phyloP scores from a whole-genome alignment of 257 asterid genomes.

The Solanum corneliomulleri region DNA sequence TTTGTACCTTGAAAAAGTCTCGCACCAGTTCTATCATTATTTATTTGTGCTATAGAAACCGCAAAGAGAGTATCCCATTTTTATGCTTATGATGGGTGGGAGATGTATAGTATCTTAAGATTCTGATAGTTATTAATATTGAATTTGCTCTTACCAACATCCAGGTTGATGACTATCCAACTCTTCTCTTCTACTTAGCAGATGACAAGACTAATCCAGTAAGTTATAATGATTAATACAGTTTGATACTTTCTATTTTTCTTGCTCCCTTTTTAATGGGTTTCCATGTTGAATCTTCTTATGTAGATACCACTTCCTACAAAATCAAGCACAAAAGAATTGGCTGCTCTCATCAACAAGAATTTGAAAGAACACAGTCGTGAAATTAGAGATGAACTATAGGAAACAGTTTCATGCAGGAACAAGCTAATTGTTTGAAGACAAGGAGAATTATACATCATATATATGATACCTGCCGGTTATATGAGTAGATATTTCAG shows the following conservation, averaged over 20 bases:
- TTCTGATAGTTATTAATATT: background rate
- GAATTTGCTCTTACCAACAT: background rate
- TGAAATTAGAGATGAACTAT: slow-evolving; percentile 64
- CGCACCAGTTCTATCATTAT: background rate
- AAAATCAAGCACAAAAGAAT: slow-evolving; percentile 58
- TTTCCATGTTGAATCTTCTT: background rate
- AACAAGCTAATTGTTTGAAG: background rate
- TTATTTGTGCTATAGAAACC: background rate
- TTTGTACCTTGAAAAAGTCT: background rate
- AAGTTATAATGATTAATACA: background rate
- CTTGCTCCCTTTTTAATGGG: background rate
- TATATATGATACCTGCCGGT: background rate
- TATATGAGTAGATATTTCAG: background rate
- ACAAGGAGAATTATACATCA: background rate
- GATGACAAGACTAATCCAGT: slow-evolving; percentile 64
- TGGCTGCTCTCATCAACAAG: slow-evolving; percentile 69
- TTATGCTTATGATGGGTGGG: background rate
- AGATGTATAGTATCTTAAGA: background rate
- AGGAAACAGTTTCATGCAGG: slow-evolving; percentile 6
- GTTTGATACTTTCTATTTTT: background rate
- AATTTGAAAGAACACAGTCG: slow-evolving; percentile 37
- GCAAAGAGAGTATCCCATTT: background rate
- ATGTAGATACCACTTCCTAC: slow-evolving; percentile 52
- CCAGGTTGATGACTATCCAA: slow-evolving; percentile 83
- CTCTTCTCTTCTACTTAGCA: slow-evolving; percentile 66